A percentile compares a stretch with the other conserved stretches of the same genome.
phyloP scores from a whole-genome alignment of 495 filamentous ascomycete genomes.

The Parathielavia hyrcaniae region DNA sequence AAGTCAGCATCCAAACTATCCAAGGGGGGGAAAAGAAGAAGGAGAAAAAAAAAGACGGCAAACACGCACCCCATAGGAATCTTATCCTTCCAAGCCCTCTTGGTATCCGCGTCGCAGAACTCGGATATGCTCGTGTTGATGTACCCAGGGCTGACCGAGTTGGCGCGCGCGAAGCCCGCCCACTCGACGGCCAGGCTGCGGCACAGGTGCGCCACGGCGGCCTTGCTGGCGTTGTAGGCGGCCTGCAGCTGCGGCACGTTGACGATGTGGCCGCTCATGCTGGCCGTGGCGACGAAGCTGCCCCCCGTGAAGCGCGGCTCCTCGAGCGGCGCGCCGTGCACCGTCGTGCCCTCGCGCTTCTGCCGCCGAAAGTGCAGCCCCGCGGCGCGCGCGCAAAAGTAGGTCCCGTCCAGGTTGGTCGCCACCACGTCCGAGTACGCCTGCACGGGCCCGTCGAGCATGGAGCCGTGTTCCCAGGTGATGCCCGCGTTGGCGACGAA shows the following conservation, averaged over 20 bases:
- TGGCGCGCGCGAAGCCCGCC: slow-evolving; percentile 76
- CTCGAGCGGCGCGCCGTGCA: slow-evolving; percentile 60
- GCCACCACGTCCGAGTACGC: slow-evolving; percentile 63
- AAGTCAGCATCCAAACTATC: not conserved
- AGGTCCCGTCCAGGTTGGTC: slow-evolving; percentile 76
- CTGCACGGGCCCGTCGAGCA: slow-evolving; percentile 57
- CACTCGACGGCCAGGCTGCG: slow-evolving; percentile 79
- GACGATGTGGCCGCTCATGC: slow-evolving; percentile 79
- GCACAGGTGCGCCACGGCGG: slow-evolving; percentile 79
- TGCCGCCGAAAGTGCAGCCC: slow-evolving; percentile 58
- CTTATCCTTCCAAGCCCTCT: slow-evolving; percentile 70
- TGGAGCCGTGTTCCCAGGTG: slow-evolving; percentile 62
- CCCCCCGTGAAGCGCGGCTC: slow-evolving; percentile 53
- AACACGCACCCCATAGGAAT: slow-evolving; percentile 68
- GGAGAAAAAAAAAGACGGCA: not conserved
- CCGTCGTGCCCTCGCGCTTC: slow-evolving; percentile 57
- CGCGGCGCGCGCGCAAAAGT: slow-evolving; percentile 73
- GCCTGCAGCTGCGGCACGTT: slow-evolving; percentile 84
- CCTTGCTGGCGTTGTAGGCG: slow-evolving; percentile 84
- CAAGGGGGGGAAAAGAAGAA: no score
- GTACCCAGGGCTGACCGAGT: slow-evolving; percentile 80
- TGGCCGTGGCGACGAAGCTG: slow-evolving; percentile 72
- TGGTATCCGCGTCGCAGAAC: slow-evolving; percentile 64
- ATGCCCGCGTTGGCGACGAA: slow-evolving; percentile 79
- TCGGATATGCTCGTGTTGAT: slow-evolving; percentile 76